Base-by-base conservation (phyloP, 1,284 basidiomycete genomes). In the Jaminaea rosea region DNA sequence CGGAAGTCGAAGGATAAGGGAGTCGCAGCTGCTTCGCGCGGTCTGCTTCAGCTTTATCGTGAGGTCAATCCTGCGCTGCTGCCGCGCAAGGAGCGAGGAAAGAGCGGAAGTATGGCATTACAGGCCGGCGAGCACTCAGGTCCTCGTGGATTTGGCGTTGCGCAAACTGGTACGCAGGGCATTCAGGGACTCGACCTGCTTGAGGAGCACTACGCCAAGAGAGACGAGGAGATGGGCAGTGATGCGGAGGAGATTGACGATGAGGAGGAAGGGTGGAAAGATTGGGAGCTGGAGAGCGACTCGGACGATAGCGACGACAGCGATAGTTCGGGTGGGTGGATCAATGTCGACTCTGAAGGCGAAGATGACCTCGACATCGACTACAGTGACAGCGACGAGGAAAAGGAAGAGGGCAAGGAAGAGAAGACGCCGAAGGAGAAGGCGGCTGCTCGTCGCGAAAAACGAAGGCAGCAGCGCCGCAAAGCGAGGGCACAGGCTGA, bases 61-160 rank as follows among this genome's bases (percentile, higher is more conserved):
- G 93, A 97, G 65, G 88, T 96, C 56, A 97, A 97, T 75, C 94
- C 94, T 0, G 84, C 83, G 2, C 82, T 98, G 82, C 79, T 99
- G 64, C 91, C 88, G 76, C 81, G 84, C 55, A 79, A 88, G 52
- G 93, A 98, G 72, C 78, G 92, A 8, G 72, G 72, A 21, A 73
- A 73, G 58, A 53, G 61, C 39, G 72, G 66, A 8, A 32, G 62
- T 9, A 50, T 72, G n/a, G 65, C 65, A 10, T 42, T 69, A 0
- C 58, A 59, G n/a, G 60, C 63, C 26, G 69, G 68, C 26, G 44
- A 57, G 8, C 28, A 44, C 13, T n/a, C n/a, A n/a, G 57, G 56
- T 4, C 75, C 55, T 82, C 28, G 49, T 8, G 84, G 85, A 1
- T 97, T 86, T 65, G 93, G 93, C 27, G 85, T 91, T 68, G 78